Base-by-base conservation (phyloP, 2,329 filamentous ascomycete species). In the Alternaria brassicicola region DNA sequence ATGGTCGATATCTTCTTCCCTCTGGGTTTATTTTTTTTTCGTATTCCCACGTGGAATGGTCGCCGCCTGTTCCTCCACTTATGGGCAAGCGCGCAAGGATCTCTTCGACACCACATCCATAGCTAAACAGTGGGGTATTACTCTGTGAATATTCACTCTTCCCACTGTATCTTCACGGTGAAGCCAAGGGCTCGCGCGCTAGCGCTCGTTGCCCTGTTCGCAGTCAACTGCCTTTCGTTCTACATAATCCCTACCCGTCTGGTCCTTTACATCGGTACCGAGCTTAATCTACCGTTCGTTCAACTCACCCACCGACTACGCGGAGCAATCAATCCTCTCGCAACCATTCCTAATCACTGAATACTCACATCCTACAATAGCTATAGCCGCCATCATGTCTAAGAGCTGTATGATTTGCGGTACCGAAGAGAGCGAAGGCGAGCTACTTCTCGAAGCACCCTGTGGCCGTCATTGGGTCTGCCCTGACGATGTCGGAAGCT, bases 401-500 rank as follows among this genome's bases (percentile, higher is more conserved):
- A 68, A 65, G 21, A 47, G 50, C 23, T 74, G 69, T 28, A 50
- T 71, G 0, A 65, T 73, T 25, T 74, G 71, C 46, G 63, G 62
- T n/a, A 61, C 64, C 17, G 62, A 67, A 1, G 65, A 68, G 36
- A 61, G 36, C 10, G 59, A 64, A 19, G 61, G 60, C 25, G 55
- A 63, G 2, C 53, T 58, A 3, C 63, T 73, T 17, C 15, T 67
- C 12, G 35, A 61, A 41, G 62, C 69, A 4, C 67, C 69, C 5
- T 74, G 71, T 38, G 51, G 57, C 2, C 35, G 41, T 3, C 72
- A 74, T 51, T 70, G 60, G 63, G 59, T 70, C 12, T 75, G 72
- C 53, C 46, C 49, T 9, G 63, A 67, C 30, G 69, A 69, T 46
- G 39, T 75, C 10, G 52, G 50, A 3, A 57, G 57, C 21, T 68